Conservation (phyloP, 2,329 filamentous ascomycete genomes). For the Boeremia exigua region DNA sequence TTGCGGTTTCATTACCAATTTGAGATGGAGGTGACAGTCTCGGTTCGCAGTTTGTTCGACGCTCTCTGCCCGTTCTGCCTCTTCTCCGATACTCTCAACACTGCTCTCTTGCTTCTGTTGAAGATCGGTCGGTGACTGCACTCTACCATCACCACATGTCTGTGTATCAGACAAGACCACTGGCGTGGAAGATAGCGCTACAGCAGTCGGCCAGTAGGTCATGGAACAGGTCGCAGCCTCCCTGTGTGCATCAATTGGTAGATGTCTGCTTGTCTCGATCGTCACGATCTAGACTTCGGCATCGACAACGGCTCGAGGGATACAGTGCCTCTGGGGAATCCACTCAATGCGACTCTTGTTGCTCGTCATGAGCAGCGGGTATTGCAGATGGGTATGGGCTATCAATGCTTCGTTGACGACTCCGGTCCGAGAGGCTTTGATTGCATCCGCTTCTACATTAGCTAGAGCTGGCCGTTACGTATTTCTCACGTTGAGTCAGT, state of each 20-base stretch:
- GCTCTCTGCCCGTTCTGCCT: neutral
- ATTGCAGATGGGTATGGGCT: conserved; percentile 14
- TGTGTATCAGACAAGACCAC: conserved; percentile 3
- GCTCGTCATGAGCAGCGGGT: conserved; percentile 1
- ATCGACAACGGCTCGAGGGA: neutral
- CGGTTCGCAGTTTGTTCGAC: neutral
- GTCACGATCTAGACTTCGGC: neutral
- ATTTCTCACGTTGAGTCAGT: conserved; percentile 47
- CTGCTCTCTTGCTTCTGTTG: neutral
- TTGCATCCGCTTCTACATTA: conserved; percentile 46
- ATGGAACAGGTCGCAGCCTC: conserved; percentile 23
- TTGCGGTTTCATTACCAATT: neutral
- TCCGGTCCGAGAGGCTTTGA: conserved; percentile 1
- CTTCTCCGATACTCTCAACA: conserved; percentile 5
- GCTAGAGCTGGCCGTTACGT: conserved; percentile 51
- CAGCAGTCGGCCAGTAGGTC: conserved; percentile 2
- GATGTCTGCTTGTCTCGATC: conserved; percentile 8
- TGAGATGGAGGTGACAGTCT: neutral
- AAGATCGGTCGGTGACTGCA: conserved; percentile 12
- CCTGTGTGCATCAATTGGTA: conserved; percentile 22
- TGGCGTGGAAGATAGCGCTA: neutral
- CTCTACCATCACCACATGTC: conserved; percentile 5
- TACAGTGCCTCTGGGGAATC: conserved; percentile 16
- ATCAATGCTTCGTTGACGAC: conserved; percentile 3
- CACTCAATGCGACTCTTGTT: conserved; percentile 12